Base-by-base conservation (phyloP, 2,329 filamentous ascomycete genomes). In the Lachnellula suecica region DNA sequence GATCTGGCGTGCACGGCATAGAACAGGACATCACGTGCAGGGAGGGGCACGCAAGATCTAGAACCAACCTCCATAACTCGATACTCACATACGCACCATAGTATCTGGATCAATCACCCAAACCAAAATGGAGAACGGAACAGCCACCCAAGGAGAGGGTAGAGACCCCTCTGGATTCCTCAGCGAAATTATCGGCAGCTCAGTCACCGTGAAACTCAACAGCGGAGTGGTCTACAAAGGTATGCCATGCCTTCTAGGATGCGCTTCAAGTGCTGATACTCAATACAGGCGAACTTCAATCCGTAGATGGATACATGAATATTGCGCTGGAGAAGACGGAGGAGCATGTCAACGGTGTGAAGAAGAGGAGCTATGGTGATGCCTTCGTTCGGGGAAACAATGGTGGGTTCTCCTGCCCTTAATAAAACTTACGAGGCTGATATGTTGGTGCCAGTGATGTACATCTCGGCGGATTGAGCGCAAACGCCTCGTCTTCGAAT, bases 291-390 rank as follows among this genome's bases (percentile, higher is more conserved):
- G 91, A 97, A 70, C 81, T 97, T 34, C 92, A 97, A 70, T 96
- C 92, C 1, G 93, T 99, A 45, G 94, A 99, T 71, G 94, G 94
- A 47, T 99, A 97, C 75, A 99, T 99, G 94, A 99, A 99, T 75
- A 97, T 99, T 70, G 93, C 94, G 11, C 82, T 99, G 25, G 94
- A 99, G 72, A 94, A 96, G 74, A 96, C 91, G 19, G 87, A 90
- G 60, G 94, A 99, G 74, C 91, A 87, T 63, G 88, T 97, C 62
- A 88, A 96, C 67, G 93, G 92, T 38, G 82, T 85, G 59, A 84
- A 93, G 72, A 82, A 88, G 64, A 82, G 89, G 65, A 88, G 83
- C 49, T 97, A 96, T 69, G 93, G 93, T 7, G 93, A 97, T 77
- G 91, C 93, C 4, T 97, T 97, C 70, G 89, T 97, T 52, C 83